Evolutionary conservation across 495 filamentous ascomycete species (phyloP).

Genomic region (Penicillium egyptiacum): DNA sequence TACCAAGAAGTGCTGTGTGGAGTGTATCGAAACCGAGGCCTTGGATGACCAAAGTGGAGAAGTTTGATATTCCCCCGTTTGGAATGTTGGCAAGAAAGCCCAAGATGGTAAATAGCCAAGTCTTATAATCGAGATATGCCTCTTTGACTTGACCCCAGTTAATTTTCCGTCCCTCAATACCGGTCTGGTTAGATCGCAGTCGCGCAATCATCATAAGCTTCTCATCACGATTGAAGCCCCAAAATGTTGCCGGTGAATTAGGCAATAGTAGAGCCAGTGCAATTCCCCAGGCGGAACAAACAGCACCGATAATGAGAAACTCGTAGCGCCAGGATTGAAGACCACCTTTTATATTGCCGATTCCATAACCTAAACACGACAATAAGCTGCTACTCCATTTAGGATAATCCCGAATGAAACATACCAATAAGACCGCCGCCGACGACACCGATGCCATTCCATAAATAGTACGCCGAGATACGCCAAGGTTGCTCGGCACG

Average conservation of each 20-base stretch:
- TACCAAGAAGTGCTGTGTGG: slow-evolving; percentile 30
- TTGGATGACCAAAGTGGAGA: slow-evolving; percentile 57
- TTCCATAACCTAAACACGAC: slow-evolving; percentile 49
- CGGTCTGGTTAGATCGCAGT: slow-evolving; percentile 53
- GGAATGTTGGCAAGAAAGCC: slow-evolving; percentile 39
- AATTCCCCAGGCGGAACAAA: slow-evolving; percentile 38
- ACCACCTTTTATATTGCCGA: slow-evolving; percentile 53
- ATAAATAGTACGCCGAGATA: slow-evolving; percentile 60
- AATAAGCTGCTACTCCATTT: not conserved
- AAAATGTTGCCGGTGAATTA: slow-evolving; percentile 48
- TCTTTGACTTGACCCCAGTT: slow-evolving; percentile 52
- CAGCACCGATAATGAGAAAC: slow-evolving; percentile 47
- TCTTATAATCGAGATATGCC: slow-evolving; percentile 48
- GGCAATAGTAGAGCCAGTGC: slow-evolving; percentile 47
- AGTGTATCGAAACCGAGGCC: slow-evolving; percentile 53
- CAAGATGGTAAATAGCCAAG: slow-evolving; percentile 42
- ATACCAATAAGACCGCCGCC: slow-evolving; percentile 52
- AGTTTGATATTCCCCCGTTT: slow-evolving; percentile 54
- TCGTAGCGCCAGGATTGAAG: slow-evolving; percentile 58
- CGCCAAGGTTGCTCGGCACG: slow-evolving; percentile 55
- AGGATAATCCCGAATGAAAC: not conserved
- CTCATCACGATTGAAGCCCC: slow-evolving; percentile 40
- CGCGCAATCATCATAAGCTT: slow-evolving; percentile 52
- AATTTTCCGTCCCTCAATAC: slow-evolving; percentile 54
- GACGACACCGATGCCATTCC: slow-evolving; percentile 58